Base-by-base conservation (phyloP, 441 rosid genomes). In the Pelargonium citronellum region DNA sequence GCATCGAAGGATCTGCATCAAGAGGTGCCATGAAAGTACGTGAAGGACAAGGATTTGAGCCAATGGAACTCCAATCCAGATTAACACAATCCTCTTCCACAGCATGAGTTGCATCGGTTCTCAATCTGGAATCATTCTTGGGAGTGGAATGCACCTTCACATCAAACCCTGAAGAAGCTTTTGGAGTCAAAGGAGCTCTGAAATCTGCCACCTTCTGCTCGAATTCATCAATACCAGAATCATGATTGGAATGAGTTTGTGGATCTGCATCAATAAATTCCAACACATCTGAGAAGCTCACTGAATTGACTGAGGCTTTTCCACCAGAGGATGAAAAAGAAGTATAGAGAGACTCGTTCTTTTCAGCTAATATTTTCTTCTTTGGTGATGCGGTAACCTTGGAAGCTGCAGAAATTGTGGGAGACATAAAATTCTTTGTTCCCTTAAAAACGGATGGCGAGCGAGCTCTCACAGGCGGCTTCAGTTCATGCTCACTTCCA, bases 391-490 rank as follows among this genome's bases (percentile, higher is more conserved):
- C 70, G 69, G 75, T 80, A 73, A 88, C 67, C 83, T 88, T 91
- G 0, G 97, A 91, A 64, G 85, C 89, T 0, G 97, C 95, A 62
- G 96, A 90, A 41, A 90, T 89, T 1, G 96, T 91, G 0, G 95
- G 96, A 17, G 95, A 90, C 97, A 91, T 94, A 80, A 94, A 94
- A 73, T 91, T 80, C 83, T 86, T 91, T 11, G 79, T 58, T 55
- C 83, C 74, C 75, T 79, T 89, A 3, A 78, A 71, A 68, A 70
- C 53, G 77, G 84, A 76, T 9, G 82, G 84, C 16, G 90, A 83
- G 47, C 68, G 76, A 60, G 79, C 72, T 65, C 77, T 84, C 8
- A 63, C 73, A 1, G n/a, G n/a, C n/a, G 73, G 64, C 75, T 83
- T 85, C 20, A 64, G 22, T 70, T 61, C 64, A 13, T 47, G 81